phyloP scores from a whole-genome alignment of 1,284 basidiomycete genomes.

The Puccinia novopanici region DNA sequence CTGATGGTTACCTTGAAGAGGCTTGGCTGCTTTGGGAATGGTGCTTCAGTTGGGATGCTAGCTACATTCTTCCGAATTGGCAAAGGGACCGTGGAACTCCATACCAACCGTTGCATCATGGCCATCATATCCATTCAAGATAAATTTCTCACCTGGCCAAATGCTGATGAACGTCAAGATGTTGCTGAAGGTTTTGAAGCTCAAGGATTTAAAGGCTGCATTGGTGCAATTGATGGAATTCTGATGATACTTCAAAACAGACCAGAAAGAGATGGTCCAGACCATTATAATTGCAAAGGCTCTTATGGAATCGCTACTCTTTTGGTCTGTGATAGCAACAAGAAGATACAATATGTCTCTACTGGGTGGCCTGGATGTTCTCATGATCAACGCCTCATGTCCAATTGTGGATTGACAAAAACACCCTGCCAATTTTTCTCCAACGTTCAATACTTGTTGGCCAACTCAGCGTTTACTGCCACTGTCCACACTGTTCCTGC shows the following conservation, averaged over 20 bases:
- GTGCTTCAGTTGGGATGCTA: neutral
- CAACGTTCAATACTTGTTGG: neutral
- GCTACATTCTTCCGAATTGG: conserved; percentile 7
- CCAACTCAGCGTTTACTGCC: conserved; percentile 5
- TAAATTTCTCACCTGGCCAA: neutral
- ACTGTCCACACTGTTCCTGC: neutral
- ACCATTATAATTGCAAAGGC: no score
- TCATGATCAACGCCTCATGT: conserved; percentile 3
- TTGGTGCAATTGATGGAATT: neutral
- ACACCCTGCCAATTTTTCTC: neutral
- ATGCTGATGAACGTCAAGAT: neutral
- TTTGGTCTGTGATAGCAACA: no score
- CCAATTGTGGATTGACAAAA: neutral
- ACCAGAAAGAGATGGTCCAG: no score
- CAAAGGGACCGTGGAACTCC: conserved; percentile 3
- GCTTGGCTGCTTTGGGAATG: conserved; percentile 14
- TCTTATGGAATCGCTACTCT: no score
- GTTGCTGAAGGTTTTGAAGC: neutral
- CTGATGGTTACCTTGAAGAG: conserved; percentile 5
- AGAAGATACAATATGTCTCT: no score
- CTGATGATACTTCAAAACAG: no score
- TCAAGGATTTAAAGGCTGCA: neutral
- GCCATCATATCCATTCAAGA: neutral
- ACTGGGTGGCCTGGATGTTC: no score
- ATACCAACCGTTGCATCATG: neutral